phyloP scores from a whole-genome alignment of 2,329 filamentous ascomycete genomes.

The Fusarium sp. region DNA sequence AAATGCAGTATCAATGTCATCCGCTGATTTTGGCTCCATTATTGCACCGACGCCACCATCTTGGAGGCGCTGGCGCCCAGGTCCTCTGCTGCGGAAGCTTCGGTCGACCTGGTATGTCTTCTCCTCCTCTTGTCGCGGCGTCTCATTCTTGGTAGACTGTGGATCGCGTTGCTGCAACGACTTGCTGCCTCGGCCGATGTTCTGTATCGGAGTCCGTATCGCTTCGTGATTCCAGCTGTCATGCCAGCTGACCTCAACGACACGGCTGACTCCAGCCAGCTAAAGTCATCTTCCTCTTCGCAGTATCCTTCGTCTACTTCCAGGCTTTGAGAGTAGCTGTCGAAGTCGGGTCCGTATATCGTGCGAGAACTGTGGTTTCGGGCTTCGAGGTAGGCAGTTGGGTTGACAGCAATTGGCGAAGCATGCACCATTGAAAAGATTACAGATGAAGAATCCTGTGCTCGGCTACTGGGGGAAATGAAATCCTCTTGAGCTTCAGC shows the following conservation, averaged over 20 bases:
- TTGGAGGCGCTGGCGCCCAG: slow-evolving; percentile 9
- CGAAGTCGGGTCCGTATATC: slow-evolving; percentile 5
- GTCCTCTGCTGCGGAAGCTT: slow-evolving; percentile 8
- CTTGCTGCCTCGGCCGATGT: slow-evolving; percentile 42
- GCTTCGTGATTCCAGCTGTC: slow-evolving; percentile 33
- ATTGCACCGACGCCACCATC: slow-evolving; percentile 8
- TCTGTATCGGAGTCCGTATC: slow-evolving; percentile 39
- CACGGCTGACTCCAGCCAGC: slow-evolving; percentile 40
- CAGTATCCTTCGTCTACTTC: slow-evolving; percentile 48
- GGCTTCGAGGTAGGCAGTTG: slow-evolving; percentile 1
- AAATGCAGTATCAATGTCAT: background rate
- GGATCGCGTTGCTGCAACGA: slow-evolving; percentile 39
- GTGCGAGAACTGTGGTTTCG: background rate
- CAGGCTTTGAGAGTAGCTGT: slow-evolving; percentile 11
- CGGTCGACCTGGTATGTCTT: slow-evolving; percentile 15
- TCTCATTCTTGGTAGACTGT: slow-evolving; percentile 42
- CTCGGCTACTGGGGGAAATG: background rate
- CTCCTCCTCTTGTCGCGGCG: slow-evolving; percentile 41
- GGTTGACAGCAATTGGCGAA: slow-evolving; percentile 13
- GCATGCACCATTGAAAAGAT: background rate
- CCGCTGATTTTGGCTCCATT: background rate
- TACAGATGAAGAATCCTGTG: background rate
- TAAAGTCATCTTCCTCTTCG: slow-evolving; percentile 42
- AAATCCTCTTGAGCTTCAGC: background rate
- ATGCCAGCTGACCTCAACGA: slow-evolving; percentile 13